Conservation (phyloP, 768 basidiomycete species). For the Artomyces pyxidatus region DNA sequence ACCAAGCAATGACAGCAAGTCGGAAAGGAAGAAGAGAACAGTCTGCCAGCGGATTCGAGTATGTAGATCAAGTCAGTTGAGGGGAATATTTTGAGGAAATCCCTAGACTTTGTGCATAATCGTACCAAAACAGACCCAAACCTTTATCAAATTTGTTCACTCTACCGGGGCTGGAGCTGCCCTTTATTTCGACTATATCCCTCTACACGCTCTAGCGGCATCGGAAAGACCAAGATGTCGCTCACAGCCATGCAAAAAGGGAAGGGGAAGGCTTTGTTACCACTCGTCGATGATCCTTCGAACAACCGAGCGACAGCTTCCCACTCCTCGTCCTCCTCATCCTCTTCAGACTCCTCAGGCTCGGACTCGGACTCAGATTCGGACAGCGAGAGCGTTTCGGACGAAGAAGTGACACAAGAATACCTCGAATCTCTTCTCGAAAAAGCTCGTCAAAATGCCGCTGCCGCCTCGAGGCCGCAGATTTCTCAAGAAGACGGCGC, state of each 20-base stretch:
- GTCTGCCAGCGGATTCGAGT: too few relatives aligned
- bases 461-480: conserved; percentile 19
- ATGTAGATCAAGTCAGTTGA: too few relatives aligned
- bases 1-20: too few relatives aligned
- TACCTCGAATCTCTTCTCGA: conserved; percentile 57
- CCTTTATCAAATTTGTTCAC: too few relatives aligned
- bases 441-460: conserved; percentile 45
- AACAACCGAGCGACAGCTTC: conserved; percentile 2
- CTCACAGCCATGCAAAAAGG: conserved; percentile 28
- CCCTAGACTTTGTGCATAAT: too few relatives aligned
- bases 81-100: too few relatives aligned
- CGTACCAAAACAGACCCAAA: too few relatives aligned
- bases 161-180: too few relatives aligned
- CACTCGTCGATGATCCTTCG: neutral
- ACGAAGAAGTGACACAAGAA: conserved; percentile 45
- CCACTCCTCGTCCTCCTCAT: conserved; percentile 17
- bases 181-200: too few relatives aligned
- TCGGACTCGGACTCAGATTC: conserved; percentile 21
- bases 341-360: conserved; percentile 25
- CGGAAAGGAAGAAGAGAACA: too few relatives aligned
- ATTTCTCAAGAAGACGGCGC: neutral
- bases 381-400: conserved; percentile 28
- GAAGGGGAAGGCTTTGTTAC: conserved; percentile 34
- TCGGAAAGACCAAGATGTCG: too few relatives aligned
- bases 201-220: too few relatives aligned